Conservation (phyloP, 768 basidiomycete species). For the Favolaschia claudopus region DNA sequence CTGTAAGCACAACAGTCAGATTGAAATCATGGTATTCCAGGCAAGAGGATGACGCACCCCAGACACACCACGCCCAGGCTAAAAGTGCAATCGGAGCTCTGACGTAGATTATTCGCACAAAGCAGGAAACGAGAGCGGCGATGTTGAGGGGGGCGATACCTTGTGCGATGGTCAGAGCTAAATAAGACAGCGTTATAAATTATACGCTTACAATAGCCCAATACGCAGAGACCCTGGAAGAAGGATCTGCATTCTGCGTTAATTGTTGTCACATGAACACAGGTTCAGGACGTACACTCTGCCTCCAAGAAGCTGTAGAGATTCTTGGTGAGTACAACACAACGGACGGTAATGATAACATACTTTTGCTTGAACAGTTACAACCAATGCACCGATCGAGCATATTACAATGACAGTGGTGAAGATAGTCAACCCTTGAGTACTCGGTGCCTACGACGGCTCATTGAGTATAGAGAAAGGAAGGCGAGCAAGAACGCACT, state of each 20-base stretch:
- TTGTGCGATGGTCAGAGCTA: too few species aligned
- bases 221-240: constrained; percentile 94
- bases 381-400: constrained; percentile 87
- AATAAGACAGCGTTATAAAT: too few species aligned
- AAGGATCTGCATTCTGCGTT: constrained; percentile 69
- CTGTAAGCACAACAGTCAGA: constrained; percentile 47
- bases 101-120: constrained; percentile 86
- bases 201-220: constrained; percentile 97
- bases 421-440: constrained; percentile 88
- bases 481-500: constrained; percentile 48
- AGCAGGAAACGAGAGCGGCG: constrained; percentile 87
- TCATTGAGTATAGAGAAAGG: not conserved
- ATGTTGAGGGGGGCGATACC: constrained; percentile 92
- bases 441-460: constrained; percentile 71
- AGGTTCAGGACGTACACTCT: constrained; percentile 65
- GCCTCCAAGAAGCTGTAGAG: constrained; percentile 73
- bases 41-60: constrained; percentile 69
- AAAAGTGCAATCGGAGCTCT: constrained; percentile 85
- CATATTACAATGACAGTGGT: constrained; percentile 94
- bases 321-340: constrained; percentile 5
- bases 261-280: not conserved
- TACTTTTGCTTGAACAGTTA: constrained; percentile 97
- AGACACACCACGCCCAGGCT: constrained; percentile 96
- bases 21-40: not conserved
- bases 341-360: constrained; percentile 17